These are phyloP conservation scores for Filobasidium wieringae DNA, from an alignment of 768 basidiomycete species.

Conservation along the genomic window DNA sequence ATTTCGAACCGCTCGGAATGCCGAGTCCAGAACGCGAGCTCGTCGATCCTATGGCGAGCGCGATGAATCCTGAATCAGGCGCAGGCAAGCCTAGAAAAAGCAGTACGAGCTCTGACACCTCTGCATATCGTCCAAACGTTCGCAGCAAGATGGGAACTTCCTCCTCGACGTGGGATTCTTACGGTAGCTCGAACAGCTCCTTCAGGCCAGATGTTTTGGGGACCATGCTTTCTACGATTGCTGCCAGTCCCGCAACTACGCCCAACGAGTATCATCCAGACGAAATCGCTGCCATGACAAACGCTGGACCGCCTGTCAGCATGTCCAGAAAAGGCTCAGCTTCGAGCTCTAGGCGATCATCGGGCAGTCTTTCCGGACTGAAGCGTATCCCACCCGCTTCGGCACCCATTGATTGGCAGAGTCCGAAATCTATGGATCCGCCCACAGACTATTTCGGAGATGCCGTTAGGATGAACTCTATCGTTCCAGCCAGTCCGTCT, in stretches of 20 bases:
- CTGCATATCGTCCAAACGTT: too few relatives aligned
- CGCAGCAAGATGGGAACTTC: slow-evolving; percentile 50
- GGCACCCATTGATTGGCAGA: slow-evolving; percentile 54
- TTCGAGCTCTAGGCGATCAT: slow-evolving; percentile 33
- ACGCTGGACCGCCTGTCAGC: not conserved
- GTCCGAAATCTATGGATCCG: slow-evolving; percentile 42
- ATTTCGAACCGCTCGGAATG: slow-evolving; percentile 72
- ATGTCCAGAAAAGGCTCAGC: not conserved
- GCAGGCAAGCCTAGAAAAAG: not conserved
- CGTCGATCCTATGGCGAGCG: slow-evolving; percentile 62
- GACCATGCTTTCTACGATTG: not conserved
- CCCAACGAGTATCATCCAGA: not conserved
- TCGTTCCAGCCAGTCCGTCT: slow-evolving; percentile 6
- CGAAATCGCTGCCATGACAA: too few relatives aligned
- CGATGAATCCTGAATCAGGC: not conserved
- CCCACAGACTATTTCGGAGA: slow-evolving; percentile 29
- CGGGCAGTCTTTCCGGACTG: slow-evolving; percentile 41
- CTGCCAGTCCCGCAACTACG: slow-evolving; percentile 1
- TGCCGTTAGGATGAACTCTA: slow-evolving; percentile 6
- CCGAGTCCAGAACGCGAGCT: slow-evolving; percentile 87
- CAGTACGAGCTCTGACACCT: slow-evolving; percentile 9
- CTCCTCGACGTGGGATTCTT: too few relatives aligned
- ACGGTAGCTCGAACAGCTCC: too few relatives aligned
- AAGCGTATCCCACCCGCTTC: slow-evolving; percentile 39
- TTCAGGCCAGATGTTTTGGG: slow-evolving; percentile 43